Evolutionary conservation across 2,329 filamentous ascomycete genomes (phyloP).

Genomic region (Neobulgaria alba): DNA sequence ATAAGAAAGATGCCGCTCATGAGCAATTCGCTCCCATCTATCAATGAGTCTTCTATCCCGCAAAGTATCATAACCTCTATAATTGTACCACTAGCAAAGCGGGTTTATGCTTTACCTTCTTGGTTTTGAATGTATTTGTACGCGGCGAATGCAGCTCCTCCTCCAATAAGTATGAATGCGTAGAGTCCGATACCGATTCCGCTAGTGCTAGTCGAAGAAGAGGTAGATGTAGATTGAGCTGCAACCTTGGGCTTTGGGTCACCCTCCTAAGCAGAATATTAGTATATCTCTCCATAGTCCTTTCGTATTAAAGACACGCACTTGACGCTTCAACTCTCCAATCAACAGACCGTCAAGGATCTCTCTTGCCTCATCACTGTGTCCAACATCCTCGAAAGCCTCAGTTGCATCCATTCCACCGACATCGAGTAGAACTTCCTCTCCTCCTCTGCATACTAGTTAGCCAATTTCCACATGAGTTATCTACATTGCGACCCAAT

Average conservation of each 20-base stretch:
- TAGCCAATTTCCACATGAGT: constrained; percentile 6
- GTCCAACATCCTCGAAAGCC: constrained; percentile 97
- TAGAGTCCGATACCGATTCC: constrained; percentile 73
- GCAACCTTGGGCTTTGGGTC: constrained; percentile 66
- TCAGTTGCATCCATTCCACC: constrained; percentile 94
- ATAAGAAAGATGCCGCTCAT: constrained; percentile 20
- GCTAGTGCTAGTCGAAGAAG: constrained; percentile 32
- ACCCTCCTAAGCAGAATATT: not conserved
- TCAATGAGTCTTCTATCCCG: constrained; percentile 1
- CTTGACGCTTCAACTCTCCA: constrained; percentile 71
- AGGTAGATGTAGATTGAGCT: constrained; percentile 39
- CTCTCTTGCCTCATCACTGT: constrained; percentile 97
- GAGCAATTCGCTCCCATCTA: constrained; percentile 1
- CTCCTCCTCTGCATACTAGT: constrained; percentile 65
- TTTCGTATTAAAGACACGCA: constrained; percentile 49
- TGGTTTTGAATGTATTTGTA: constrained; percentile 71
- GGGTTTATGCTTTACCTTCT: constrained; percentile 18
- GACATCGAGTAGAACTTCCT: constrained; percentile 95
- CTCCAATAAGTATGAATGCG: constrained; percentile 70
- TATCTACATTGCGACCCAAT: not conserved
- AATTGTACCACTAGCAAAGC: not conserved
- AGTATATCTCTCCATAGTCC: constrained; percentile 33
- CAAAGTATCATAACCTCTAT: not conserved
- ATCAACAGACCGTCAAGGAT: constrained; percentile 72
- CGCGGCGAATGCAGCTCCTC: constrained; percentile 64